phyloP scores from a whole-genome alignment of 306 rosid genomes.

The Pterocarpus macrocarpus region DNA sequence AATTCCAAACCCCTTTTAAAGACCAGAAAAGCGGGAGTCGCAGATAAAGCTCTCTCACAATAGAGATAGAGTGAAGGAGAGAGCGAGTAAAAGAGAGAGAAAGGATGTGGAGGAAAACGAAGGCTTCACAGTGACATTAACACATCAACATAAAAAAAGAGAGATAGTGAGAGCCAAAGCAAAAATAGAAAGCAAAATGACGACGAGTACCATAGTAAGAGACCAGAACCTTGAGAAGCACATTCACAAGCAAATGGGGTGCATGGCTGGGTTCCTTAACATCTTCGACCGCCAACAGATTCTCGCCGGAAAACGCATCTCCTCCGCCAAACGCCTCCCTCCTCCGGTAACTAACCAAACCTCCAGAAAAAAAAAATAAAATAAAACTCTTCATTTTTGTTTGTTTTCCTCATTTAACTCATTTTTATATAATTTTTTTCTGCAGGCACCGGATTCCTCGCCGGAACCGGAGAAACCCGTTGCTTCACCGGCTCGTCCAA shows the following conservation, averaged over 20 bases:
- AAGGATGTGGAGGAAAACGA: neutral
- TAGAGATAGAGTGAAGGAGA: neutral
- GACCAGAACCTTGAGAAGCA: slow-evolving; percentile 85
- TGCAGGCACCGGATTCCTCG: slow-evolving; percentile 50
- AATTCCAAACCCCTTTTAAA: slow-evolving; percentile 56
- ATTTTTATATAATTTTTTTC: neutral
- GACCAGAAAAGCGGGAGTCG: slow-evolving; percentile 88
- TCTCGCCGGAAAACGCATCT: slow-evolving; percentile 74
- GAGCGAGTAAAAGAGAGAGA: neutral
- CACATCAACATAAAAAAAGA: neutral
- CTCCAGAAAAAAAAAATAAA: neutral
- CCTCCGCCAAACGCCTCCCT: slow-evolving; percentile 74
- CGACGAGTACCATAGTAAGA: slow-evolving; percentile 61
- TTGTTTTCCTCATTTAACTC: neutral
- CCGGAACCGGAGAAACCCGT: slow-evolving; percentile 50
- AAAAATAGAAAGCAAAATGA: slow-evolving; percentile 46
- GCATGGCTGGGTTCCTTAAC: slow-evolving; percentile 96
- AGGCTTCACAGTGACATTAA: slow-evolving; percentile 3
- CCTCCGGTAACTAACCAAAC: slow-evolving; percentile 58
- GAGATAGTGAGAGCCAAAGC: neutral
- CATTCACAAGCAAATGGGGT: slow-evolving; percentile 89
- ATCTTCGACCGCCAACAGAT: slow-evolving; percentile 91
- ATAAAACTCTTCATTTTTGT: neutral
- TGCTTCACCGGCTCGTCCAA: slow-evolving; percentile 46
- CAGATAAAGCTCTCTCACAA: slow-evolving; percentile 34